Base-by-base conservation (phyloP, 176 grass and related monocot genomes). In the Phoenix roebelenii region DNA sequence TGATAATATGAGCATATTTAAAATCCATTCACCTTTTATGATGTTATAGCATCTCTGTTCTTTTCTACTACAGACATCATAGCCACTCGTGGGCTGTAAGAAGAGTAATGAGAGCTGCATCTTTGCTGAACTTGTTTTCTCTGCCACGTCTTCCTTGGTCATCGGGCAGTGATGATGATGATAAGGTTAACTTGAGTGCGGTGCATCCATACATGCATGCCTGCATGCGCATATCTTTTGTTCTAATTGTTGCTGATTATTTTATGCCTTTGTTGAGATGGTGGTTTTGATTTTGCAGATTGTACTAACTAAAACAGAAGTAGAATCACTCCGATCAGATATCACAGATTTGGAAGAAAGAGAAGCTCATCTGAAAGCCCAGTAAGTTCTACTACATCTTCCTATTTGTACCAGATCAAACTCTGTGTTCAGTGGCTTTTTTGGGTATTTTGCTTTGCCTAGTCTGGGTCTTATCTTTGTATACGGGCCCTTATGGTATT, bases 341-440 rank as follows among this genome's bases (percentile, higher is more conserved):
- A 88, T 97, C 29, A 70, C 73, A 0, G 83, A 91, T 20, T 84
- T 75, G 39, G 87, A 91, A 19, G 92, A 91, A 48, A 91, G 92
- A 60, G 92, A 97, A 49, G 88, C 76, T 52, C 75, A 85, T 48
- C 70, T 88, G 55, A 90, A 88, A 85, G 92, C 92, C 70, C 81
- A 83, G 92, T 97, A 88, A 70, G 84, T 50, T 69, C 55, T 30
- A 50, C 25, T 59, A 50, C 19, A 7, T 52, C 15, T 19, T 26
- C 23, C 28, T 49, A 14, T 44, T 44, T 10, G 9, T 26, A 55
- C 23, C 16, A 14, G 9, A 44, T 44, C 10, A 44, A 44, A 44
- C 12, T 44, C 35, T 44, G 12, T 9, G 35, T 10, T 44, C 35
- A 12, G 35, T 44, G 35, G 35, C 35, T 3, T 1, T 44, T 3